phyloP scores from a whole-genome alignment of 1,284 basidiomycete species.

The Laetiporus sulphureus region DNA sequence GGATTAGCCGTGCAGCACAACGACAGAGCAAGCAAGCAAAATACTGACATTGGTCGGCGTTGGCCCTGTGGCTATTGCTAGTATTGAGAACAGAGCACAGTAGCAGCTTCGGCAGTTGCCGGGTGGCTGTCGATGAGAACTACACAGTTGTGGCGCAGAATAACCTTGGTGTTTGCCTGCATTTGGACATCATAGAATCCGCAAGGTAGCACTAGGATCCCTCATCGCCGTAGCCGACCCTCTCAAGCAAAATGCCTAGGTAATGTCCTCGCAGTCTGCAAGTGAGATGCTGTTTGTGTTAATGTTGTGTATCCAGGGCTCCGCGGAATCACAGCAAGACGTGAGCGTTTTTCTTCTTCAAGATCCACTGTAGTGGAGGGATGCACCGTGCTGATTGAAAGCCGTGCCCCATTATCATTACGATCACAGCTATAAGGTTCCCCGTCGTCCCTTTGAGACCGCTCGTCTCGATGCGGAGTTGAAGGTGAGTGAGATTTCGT shows the following conservation, averaged over 20 bases:
- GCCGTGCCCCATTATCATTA: slow-evolving; percentile 51
- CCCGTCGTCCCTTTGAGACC: slow-evolving; percentile 94
- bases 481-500: slow-evolving; percentile 56
- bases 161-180: slow-evolving; percentile 20
- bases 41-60: slow-evolving; percentile 36
- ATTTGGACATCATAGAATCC: slow-evolving; percentile 16
- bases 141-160: slow-evolving; percentile 39
- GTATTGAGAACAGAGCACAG: slow-evolving; percentile 21
- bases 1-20: slow-evolving; percentile 14
- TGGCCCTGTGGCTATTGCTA: slow-evolving; percentile 38
- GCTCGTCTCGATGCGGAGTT: slow-evolving; percentile 99
- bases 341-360: slow-evolving; percentile 60
- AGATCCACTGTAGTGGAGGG: slow-evolving; percentile 67
- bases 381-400: slow-evolving; percentile 52
- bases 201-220: slow-evolving; percentile 21
- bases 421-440: slow-evolving; percentile 90
- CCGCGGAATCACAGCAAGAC: slow-evolving; percentile 87
- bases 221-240: slow-evolving; percentile 30
- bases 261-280: slow-evolving; percentile 33
- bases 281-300: slow-evolving; percentile 23
- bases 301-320: slow-evolving; percentile 50
- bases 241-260: slow-evolving; percentile 79
- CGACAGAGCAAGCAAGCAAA: slow-evolving; percentile 16
- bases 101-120: slow-evolving; percentile 20
- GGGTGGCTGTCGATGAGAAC: slow-evolving; percentile 27